These are phyloP conservation scores for Phytophthora kernoviae DNA, from an alignment of 352 stramenopile species.

Conservation along the genomic window DNA sequence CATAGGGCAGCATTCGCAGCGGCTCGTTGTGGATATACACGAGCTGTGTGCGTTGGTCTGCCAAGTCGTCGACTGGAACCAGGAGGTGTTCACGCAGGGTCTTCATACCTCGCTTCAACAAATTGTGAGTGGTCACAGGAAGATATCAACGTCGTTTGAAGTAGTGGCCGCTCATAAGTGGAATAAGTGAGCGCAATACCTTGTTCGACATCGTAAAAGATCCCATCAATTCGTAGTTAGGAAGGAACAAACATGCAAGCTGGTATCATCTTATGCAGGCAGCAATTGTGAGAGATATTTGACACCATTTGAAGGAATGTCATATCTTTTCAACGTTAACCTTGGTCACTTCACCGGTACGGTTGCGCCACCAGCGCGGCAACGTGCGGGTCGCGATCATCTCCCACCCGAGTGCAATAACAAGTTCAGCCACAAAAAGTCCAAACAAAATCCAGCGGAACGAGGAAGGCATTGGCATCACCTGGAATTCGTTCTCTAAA, in stretches of 20 bases:
- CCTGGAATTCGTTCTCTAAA: conserved; percentile 44
- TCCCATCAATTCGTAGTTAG: background rate
- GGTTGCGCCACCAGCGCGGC: conserved; percentile 14
- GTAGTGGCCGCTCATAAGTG: no score
- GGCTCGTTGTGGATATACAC: no score
- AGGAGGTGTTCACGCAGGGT: no score
- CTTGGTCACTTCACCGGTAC: background rate
- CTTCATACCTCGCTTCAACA: no score
- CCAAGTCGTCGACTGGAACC: no score
- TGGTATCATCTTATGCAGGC: background rate
- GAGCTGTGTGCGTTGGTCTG: no score
- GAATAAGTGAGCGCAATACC: no score
- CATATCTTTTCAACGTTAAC: conserved; percentile 1
- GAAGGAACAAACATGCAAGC: background rate
- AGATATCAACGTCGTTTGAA: no score
- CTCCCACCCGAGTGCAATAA: conserved; percentile 24
- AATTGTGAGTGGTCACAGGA: no score
- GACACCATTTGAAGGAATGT: background rate
- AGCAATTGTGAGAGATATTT: background rate
- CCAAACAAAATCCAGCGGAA: conserved; percentile 43
- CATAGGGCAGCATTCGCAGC: no score
- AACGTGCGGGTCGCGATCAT: conserved; percentile 28
- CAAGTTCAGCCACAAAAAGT: conserved; percentile 38
- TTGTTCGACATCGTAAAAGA: background rate
- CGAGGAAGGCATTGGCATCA: conserved; percentile 30